Evolutionary conservation across 345 rosid species (phyloP).

Genomic region (Syzygium jambos): DNA sequence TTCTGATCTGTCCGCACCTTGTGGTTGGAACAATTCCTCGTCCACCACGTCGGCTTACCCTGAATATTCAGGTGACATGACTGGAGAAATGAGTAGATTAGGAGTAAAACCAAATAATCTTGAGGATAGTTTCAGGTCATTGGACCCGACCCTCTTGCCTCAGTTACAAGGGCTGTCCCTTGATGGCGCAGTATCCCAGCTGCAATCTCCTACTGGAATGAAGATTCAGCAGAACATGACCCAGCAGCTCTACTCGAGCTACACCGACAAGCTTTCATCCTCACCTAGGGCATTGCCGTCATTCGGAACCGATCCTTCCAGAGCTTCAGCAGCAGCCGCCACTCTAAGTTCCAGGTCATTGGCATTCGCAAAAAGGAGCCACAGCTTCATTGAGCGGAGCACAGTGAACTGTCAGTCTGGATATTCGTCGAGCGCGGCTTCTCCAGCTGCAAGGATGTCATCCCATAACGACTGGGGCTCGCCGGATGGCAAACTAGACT

Average conservation of each 20-base stretch:
- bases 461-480: constrained; percentile 62
- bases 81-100: constrained; percentile 40
- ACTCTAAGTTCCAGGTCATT: constrained; percentile 46
- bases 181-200: constrained; percentile 16
- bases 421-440: constrained; percentile 16
- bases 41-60: constrained; percentile 33
- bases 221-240: constrained; percentile 41
- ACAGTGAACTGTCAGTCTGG: constrained; percentile 23
- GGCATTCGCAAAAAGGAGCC: constrained; percentile 63
- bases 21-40: constrained; percentile 47
- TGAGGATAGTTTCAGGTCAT: constrained; percentile 51
- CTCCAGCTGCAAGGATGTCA: constrained; percentile 17
- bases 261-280: constrained; percentile 33
- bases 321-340: constrained; percentile 33
- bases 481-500: constrained; percentile 71
- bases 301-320: constrained; percentile 31
- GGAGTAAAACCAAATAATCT: constrained; percentile 63
- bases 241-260: constrained; percentile 41
- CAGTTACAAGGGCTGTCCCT: constrained; percentile 36
- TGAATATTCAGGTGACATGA: constrained; percentile 20
- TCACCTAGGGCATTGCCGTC: constrained; percentile 41
- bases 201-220: constrained; percentile 31
- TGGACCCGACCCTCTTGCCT: constrained; percentile 24
- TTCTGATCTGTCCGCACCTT: constrained; percentile 44
- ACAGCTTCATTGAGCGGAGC: constrained; percentile 59